Percentiles rank a stretch among this genome's conserved stretches.
These are phyloP conservation scores for Chiua virens DNA, from an alignment of 768 basidiomycete genomes.

Conservation along the genomic window DNA sequence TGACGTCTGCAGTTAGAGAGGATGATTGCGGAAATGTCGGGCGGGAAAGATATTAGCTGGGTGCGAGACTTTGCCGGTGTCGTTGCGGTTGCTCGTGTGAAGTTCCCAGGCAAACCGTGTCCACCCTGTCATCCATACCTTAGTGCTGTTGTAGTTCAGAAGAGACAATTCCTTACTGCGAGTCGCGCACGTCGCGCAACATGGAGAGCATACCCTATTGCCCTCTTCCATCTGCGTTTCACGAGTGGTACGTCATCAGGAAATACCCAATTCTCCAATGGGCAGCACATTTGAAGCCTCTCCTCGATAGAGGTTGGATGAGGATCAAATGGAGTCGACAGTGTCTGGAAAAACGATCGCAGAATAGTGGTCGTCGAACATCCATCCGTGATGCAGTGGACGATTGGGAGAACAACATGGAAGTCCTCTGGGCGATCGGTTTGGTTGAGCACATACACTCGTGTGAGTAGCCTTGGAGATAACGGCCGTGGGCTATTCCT, in stretches of 20 bases:
- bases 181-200: too few species aligned
- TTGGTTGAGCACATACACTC: slow-evolving; percentile 42
- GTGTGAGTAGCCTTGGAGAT: slow-evolving; percentile 28
- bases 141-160: too few species aligned
- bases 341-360: too few species aligned
- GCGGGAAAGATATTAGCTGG: slow-evolving; percentile 23
- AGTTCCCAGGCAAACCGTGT: slow-evolving; percentile 47
- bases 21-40: slow-evolving; percentile 32
- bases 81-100: slow-evolving; percentile 34
- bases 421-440: slow-evolving; percentile 37
- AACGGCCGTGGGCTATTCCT: slow-evolving; percentile 31
- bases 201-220: too few species aligned
- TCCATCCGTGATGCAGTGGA: slow-evolving; percentile 54
- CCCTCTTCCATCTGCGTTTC: too few species aligned
- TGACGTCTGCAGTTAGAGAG: slow-evolving; percentile 39
- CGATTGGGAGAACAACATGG: slow-evolving; percentile 45
- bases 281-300: too few species aligned
- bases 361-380: slow-evolving; percentile 35
- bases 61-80: slow-evolving; percentile 41
- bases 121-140: slow-evolving; percentile 42
- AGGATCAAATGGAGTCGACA: too few species aligned
- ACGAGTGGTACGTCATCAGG: too few species aligned
- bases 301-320: too few species aligned
- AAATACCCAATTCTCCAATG: too few species aligned
- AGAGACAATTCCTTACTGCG: too few species aligned